A percentile compares a stretch with the other conserved stretches of the same genome.
Evolutionary conservation across 345 rosid species (phyloP).

Genomic region (Brassica juncea): DNA sequence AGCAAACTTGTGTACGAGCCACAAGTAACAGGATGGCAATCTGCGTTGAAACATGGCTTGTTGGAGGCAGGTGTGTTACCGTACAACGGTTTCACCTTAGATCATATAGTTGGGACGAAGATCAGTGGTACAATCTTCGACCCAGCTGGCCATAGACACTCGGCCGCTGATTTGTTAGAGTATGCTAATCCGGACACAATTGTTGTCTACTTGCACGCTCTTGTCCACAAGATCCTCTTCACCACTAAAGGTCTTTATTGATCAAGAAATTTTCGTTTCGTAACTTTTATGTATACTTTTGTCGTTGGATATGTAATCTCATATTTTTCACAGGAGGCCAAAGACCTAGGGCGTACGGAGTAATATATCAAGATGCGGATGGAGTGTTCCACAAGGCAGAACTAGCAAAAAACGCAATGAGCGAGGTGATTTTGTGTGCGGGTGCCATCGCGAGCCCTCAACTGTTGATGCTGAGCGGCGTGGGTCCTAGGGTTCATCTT

Average conservation of each 20-base stretch:
- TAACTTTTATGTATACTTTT: not conserved
- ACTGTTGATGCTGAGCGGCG: conserved; percentile 66
- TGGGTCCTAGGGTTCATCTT: conserved; percentile 64
- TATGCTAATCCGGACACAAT: conserved; percentile 54
- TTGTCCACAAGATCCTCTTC: conserved; percentile 51
- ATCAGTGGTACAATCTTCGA: conserved; percentile 78
- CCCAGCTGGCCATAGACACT: conserved; percentile 61
- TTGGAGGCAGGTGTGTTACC: conserved; percentile 67
- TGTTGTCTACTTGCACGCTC: conserved; percentile 64
- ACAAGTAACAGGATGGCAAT: conserved; percentile 57
- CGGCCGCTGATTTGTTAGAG: conserved; percentile 76
- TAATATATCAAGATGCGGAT: conserved; percentile 48
- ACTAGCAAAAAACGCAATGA: conserved; percentile 31
- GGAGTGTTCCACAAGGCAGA: conserved; percentile 53
- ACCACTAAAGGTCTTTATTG: not conserved
- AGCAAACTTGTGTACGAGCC: conserved; percentile 62
- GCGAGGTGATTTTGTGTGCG: conserved; percentile 64
- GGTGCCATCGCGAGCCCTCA: conserved; percentile 90
- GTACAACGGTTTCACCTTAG: conserved; percentile 69
- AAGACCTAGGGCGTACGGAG: conserved; percentile 56
- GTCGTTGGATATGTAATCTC: not conserved
- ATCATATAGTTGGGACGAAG: conserved; percentile 71
- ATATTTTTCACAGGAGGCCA: conserved; percentile 20
- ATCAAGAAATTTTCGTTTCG: not conserved
- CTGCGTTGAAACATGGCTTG: conserved; percentile 73